phyloP scores from a whole-genome alignment of 1,284 basidiomycete genomes.

The Vanrija sp. region DNA sequence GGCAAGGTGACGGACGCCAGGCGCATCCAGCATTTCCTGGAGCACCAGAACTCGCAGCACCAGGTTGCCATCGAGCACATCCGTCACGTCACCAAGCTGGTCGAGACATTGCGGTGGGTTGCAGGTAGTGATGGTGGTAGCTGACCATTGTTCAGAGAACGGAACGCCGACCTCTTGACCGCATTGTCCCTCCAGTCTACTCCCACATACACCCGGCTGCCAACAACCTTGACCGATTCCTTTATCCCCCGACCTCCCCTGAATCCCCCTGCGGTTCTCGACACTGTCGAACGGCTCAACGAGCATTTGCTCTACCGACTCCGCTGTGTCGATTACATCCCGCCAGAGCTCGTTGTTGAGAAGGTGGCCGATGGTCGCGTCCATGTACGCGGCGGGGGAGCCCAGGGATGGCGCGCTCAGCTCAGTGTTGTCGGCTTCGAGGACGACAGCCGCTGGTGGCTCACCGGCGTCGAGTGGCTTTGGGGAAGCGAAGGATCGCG shows the following conservation, averaged over 20 bases:
- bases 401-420: slow-evolving; percentile 34
- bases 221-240: slow-evolving; percentile 30
- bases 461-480: slow-evolving; percentile 41
- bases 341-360: slow-evolving; percentile 34
- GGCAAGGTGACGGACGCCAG: slow-evolving; percentile 44
- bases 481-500: slow-evolving; percentile 26
- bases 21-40: slow-evolving; percentile 37
- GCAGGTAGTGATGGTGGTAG: neutral
- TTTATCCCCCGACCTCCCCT: slow-evolving; percentile 31
- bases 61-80: slow-evolving; percentile 37
- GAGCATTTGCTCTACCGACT: slow-evolving; percentile 39
- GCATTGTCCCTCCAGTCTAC: slow-evolving; percentile 31
- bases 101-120: slow-evolving; percentile 38
- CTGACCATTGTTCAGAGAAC: slow-evolving; percentile 19
- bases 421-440: slow-evolving; percentile 40
- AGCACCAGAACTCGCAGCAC: slow-evolving; percentile 44
- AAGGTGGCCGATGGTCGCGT: slow-evolving; percentile 36
- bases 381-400: slow-evolving; percentile 28
- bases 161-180: slow-evolving; percentile 44
- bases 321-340: slow-evolving; percentile 38
- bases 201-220: slow-evolving; percentile 36
- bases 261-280: slow-evolving; percentile 27
- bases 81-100: slow-evolving; percentile 27
- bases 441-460: slow-evolving; percentile 39
- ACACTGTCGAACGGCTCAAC: slow-evolving; percentile 33